Evolutionary conservation across 306 rosid species (phyloP), one percentile per base, ranked within the genome.

Genomic region (Trichosanthes cucumerina): DNA sequence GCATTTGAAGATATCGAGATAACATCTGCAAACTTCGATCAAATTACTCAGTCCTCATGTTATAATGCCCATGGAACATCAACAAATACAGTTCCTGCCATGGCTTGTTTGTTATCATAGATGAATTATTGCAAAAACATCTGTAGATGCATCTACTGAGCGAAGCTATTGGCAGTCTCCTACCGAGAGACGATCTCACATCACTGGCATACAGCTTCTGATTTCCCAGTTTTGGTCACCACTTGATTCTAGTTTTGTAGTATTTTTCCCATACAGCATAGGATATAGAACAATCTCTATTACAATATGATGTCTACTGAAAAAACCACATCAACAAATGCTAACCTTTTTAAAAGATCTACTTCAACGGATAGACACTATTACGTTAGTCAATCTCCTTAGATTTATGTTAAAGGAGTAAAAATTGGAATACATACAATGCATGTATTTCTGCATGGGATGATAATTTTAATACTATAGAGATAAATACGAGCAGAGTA

Each of bases 11-110:
- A 76, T 16, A 56, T 83, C 19, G 24, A 52, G 28, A 75, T 86
- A 26, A 68, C 43, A 47, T 74, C 79, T 13, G 28, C 49, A 5
- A 16, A 26, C 9, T 41, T 68, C 1, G 19, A 18, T 19, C 28
- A 0, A 28, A 58, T 24, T 11, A 15, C 81, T 6, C 43, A 11
- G 6, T 47, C 80, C 19, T 49, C 63, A 1, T 79, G 87, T 53
- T 23, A 9, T 21, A 81, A 83, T 53, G 74, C 73, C 18, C 62
- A 79, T 49, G 86, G 83, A 43, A 75, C 39, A 16, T 44, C 72
- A 7, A 26, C 54, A 58, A 9, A 5, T 60, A 23, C 80, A 21
- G 4, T 78, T 58, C 80, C 73, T 60, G 10, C 73, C 21, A 10
- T 76, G 10, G 52, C 38, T 54, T 54, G 79, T 21, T 56, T 76